These are phyloP conservation scores for Kwoniella heveanensis DNA, from an alignment of 768 basidiomycete species.

Conservation along the genomic window DNA sequence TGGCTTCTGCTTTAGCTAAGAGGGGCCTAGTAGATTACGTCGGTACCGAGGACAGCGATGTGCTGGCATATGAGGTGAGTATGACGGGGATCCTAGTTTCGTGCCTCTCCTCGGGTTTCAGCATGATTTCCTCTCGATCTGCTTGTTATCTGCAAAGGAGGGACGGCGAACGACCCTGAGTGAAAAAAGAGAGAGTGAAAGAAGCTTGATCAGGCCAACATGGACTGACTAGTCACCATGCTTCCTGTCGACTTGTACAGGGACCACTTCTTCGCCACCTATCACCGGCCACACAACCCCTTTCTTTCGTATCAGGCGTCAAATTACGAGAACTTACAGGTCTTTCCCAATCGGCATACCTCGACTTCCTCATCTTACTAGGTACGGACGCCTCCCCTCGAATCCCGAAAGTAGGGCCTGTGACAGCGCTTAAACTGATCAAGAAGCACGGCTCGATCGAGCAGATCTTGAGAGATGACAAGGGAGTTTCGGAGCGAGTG, in stretches of 20 bases:
- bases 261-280: constrained; percentile 80
- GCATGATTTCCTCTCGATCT: too few species aligned
- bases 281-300: constrained; percentile 64
- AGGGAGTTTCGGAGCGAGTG: constrained; percentile 21
- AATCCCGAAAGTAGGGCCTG: constrained; percentile 78
- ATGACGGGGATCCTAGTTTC: too few species aligned
- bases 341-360: constrained; percentile 64
- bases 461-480: constrained; percentile 61
- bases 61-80: constrained; percentile 42
- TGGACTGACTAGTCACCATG: too few species aligned
- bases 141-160: too few species aligned
- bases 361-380: constrained; percentile 83
- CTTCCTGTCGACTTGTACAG: too few species aligned
- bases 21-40: constrained; percentile 81
- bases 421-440: constrained; percentile 75
- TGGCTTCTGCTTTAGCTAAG: constrained; percentile 75
- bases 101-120: too few species aligned
- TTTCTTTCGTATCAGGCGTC: constrained; percentile 67
- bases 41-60: constrained; percentile 72
- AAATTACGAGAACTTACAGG: constrained; percentile 65
- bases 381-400: constrained; percentile 90
- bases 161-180: too few species aligned
- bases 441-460: constrained; percentile 73
- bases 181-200: too few species aligned
- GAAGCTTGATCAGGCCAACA: too few species aligned